phyloP scores from a whole-genome alignment of 2,329 filamentous ascomycete species.

The Epichloe hybrida region DNA sequence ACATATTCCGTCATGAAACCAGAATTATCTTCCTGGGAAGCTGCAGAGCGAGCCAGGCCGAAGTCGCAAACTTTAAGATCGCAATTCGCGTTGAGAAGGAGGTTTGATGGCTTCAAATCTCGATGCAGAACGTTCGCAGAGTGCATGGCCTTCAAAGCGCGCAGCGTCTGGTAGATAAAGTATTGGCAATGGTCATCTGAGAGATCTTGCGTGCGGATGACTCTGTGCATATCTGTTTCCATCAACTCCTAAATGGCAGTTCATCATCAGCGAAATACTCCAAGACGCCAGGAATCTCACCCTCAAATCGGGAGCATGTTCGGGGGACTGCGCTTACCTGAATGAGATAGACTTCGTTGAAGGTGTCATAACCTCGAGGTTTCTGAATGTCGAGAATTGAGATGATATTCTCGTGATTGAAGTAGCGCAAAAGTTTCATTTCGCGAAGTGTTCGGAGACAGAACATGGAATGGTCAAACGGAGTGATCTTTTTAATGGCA shows the following conservation, averaged over 20 bases:
- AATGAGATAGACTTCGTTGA: slow-evolving; percentile 96
- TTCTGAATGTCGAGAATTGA: slow-evolving; percentile 99
- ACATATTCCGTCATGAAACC: slow-evolving; percentile 99
- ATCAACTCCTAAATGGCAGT: slow-evolving; percentile 62
- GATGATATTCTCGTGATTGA: slow-evolving; percentile 99
- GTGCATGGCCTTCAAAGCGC: slow-evolving; percentile 97
- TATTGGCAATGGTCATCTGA: slow-evolving; percentile 99
- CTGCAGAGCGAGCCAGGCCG: slow-evolving; percentile 85
- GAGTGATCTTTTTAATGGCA: slow-evolving; percentile 99
- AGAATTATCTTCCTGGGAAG: slow-evolving; percentile 98
- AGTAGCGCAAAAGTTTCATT: slow-evolving; percentile 98
- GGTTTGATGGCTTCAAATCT: slow-evolving; percentile 93
- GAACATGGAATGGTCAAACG: slow-evolving; percentile 99
- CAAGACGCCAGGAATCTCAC: too few species aligned
- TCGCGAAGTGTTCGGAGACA: slow-evolving; percentile 90
- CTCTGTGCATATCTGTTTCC: slow-evolving; percentile 99
- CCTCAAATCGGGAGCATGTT: neutral
- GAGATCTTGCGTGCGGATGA: slow-evolving; percentile 95
- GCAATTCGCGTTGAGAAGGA: slow-evolving; percentile 95
- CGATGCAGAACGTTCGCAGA: slow-evolving; percentile 96
- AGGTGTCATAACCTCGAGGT: slow-evolving; percentile 87
- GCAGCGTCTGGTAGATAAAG: slow-evolving; percentile 98
- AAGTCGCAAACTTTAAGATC: slow-evolving; percentile 99
- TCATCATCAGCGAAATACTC: neutral
- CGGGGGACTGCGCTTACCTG: slow-evolving; percentile 49